phyloP scores from a whole-genome alignment of 164 flowering plant species.

The Macadamia integrifolia region DNA sequence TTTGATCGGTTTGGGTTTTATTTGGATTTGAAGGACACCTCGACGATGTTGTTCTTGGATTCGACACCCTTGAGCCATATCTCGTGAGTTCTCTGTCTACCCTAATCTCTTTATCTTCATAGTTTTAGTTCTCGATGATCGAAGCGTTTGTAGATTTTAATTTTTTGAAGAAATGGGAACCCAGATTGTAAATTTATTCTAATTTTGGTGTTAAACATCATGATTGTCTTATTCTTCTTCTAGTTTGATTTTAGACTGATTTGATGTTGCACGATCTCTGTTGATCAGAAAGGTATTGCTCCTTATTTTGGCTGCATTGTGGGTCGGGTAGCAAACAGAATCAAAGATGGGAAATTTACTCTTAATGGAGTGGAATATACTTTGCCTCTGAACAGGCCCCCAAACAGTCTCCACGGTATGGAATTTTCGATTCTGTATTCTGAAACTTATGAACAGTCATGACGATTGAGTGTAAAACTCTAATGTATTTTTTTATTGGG shows the following conservation, averaged over 20 bases:
- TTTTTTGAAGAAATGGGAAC: background rate
- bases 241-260: background rate
- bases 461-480: background rate
- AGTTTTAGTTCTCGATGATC: background rate
- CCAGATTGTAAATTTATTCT: background rate
- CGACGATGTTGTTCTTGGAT: slow-evolving; percentile 59
- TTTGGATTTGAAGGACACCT: slow-evolving; percentile 30
- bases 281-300: slow-evolving; percentile 36
- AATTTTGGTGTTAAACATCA: background rate
- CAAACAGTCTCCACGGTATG: slow-evolving; percentile 78
- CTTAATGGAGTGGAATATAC: slow-evolving; percentile 55
- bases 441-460: background rate
- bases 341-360: slow-evolving; percentile 75
- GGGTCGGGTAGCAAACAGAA: slow-evolving; percentile 89
- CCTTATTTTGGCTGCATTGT: slow-evolving; percentile 66
- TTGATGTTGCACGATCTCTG: background rate
- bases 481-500: background rate
- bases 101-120: background rate
- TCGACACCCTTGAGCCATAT: slow-evolving; percentile 52
- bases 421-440: background rate
- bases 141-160: background rate
- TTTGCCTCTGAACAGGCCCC: slow-evolving; percentile 76
- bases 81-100: slow-evolving; percentile 22
- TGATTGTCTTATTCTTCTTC: background rate
- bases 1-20: background rate